Evolutionary conservation across 805 yeast genomes (phyloP), one percentile per base, ranked within the genome.

Genomic region (Myxozyma melibiosi): DNA sequence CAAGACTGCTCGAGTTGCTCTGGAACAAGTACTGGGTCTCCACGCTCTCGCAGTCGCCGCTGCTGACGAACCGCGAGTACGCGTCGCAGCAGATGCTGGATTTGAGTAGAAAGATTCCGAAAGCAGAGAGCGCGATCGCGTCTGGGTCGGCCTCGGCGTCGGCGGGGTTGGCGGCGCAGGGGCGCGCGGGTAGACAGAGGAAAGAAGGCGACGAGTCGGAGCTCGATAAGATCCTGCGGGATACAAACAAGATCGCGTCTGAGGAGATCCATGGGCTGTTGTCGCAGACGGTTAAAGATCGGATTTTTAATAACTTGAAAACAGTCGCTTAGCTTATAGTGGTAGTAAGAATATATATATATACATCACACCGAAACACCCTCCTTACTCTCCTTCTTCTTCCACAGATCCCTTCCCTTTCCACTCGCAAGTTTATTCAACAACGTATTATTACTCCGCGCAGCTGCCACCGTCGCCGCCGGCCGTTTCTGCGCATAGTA

Each of bases 1-100:
- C 72, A 22, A 69, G 72, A 39, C 67, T 85, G 20, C 65, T 83
- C 22, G 71, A 75, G 39, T 64, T 74, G 33, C 55, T 82, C 20
- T 74, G 78, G 74, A 71, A 71, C 54, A 76, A 77, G 57, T 78
- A 74, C 63, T 81, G 84, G 84, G 72, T 74, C 34, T 69, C 73
- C 16, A 73, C 77, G 8, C 63, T 80, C 14, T 65, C 74, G 4
- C 69, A 67, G 51, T 66, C 70, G 2, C 58, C 71, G 13, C 51
- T 67, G 40, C 43, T 61, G 38, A 59, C 52, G 20, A 66, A 69
- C 57, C 65, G 66, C 20, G 66, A 65, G 34, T 70, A 62, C 52
- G 63, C 64, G 3, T 60, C 69, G 16, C 65, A 58, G 28, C 69
- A 67, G 43, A 64, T 71, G 58, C 55, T 63, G 33, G 72, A 71